A percentile compares a stretch with the other conserved stretches of the same genome.
These are phyloP conservation scores for Chlamydomonas urium DNA, from an alignment of 139 green algal species.

Conservation along the genomic window DNA sequence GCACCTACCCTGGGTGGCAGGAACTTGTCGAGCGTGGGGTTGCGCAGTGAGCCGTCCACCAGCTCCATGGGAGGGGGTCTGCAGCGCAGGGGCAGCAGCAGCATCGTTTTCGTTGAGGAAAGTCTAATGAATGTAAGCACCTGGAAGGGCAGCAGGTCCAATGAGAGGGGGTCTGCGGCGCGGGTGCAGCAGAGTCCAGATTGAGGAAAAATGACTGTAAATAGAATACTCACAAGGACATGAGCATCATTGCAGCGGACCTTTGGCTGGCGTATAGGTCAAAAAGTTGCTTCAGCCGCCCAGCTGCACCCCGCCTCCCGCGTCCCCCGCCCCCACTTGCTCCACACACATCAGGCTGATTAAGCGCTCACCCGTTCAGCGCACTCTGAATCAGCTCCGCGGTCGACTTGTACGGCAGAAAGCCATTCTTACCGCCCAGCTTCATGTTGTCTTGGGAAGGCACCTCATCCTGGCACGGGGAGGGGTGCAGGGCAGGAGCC, in stretches of 20 bases:
- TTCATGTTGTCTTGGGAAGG: conserved; percentile 65
- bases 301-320: background rate
- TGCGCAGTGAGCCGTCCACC: conserved; percentile 57
- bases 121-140: conserved; percentile 1
- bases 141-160: background rate
- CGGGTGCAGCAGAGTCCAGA: background rate
- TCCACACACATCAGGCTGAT: background rate
- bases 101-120: no score
- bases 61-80: conserved; percentile 56
- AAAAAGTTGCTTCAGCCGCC: background rate
- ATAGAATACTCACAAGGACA: background rate
- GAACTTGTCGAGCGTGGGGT: conserved; percentile 41
- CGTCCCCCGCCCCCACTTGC: no score
- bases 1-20: conserved; percentile 22
- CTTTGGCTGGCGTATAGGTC: background rate
- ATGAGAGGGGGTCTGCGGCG: background rate
- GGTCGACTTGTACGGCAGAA: conserved; percentile 73
- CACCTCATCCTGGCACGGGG: conserved; percentile 61
- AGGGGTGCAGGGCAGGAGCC: background rate
- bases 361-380: conserved; percentile 20
- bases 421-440: conserved; percentile 67
- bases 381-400: conserved; percentile 53
- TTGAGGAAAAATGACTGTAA: background rate
- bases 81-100: conserved; percentile 12
- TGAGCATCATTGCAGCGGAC: background rate